These are phyloP conservation scores for Golubevia pallescens DNA, from an alignment of 1,284 basidiomycete species.

Conservation along the genomic window DNA sequence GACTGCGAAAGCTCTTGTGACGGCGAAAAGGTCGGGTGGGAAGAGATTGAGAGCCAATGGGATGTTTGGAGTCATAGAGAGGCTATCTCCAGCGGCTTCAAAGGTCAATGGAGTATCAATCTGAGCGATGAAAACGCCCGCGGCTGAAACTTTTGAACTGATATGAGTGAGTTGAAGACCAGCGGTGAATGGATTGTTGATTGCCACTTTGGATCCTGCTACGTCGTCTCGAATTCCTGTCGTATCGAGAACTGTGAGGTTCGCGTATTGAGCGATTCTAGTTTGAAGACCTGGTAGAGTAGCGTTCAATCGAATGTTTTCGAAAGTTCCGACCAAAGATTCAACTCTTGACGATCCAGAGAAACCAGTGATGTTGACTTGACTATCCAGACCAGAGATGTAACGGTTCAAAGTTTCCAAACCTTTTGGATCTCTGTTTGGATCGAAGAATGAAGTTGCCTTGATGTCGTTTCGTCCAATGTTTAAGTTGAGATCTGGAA, in stretches of 20 bases:
- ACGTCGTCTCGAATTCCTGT: constrained; percentile 74
- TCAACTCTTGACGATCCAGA: constrained; percentile 71
- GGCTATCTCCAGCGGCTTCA: constrained; percentile 69
- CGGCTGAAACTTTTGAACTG: constrained; percentile 72
- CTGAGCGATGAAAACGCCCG: constrained; percentile 73
- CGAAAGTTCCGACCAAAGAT: constrained; percentile 73
- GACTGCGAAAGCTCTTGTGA: constrained; percentile 74
- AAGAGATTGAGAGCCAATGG: constrained; percentile 76
- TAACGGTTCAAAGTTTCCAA: constrained; percentile 75
- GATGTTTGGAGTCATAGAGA: constrained; percentile 71
- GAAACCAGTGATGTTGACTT: constrained; percentile 68
- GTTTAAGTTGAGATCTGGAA: constrained; percentile 44
- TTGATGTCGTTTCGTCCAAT: constrained; percentile 49
- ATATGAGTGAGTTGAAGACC: constrained; percentile 72
- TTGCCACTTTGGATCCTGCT: constrained; percentile 72
- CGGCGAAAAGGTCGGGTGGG: constrained; percentile 74
- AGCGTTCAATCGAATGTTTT: constrained; percentile 71
- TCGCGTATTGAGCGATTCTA: constrained; percentile 71
- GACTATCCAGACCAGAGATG: constrained; percentile 68
- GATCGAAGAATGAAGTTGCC: constrained; percentile 65
- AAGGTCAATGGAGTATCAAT: constrained; percentile 73
- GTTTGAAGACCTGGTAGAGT: constrained; percentile 73
- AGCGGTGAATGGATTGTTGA: constrained; percentile 76
- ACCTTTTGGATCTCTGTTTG: constrained; percentile 73
- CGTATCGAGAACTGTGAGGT: constrained; percentile 71